Base-by-base conservation (phyloP, 2,329 filamentous ascomycete genomes). In the Camptophora hylomeconis region DNA sequence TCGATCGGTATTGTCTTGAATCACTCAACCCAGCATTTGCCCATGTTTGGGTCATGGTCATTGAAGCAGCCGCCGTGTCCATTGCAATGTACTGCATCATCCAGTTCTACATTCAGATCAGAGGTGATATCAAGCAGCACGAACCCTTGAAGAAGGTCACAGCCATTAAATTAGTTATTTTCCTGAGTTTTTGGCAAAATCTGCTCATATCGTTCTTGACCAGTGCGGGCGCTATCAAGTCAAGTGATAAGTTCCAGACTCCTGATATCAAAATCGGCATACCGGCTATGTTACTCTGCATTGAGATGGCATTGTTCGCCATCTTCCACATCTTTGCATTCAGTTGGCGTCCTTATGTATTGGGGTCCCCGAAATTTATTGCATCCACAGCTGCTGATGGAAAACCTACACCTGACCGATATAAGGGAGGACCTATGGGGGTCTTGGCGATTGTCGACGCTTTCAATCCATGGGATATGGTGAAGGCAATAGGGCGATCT, bases 41-140 rank as follows among this genome's bases (percentile, higher is more conserved):
- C n/a, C 80, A 92, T 46, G 66, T 92, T 38, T 93, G 82, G 82
- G 76, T 72, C 21, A 63, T 80, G 46, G 63, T 67, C 2, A 69
- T 92, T 41, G 76, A 89, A 50, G 72, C 68, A 42, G 38, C 71
- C 13, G 76, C 79, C 2, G 80, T 92, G 20, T 72, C 76, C 0
- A 69, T 92, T 33, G 83, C 84, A 35, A 92, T 93, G 80, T 89
- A 80, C 58, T 86, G 79, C 50, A 56, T 93, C 23, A 75, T 92
- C 38, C 82, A 92, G 45, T 89, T 89, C 52, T 92, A 92, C 52
- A 52, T 80, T 17, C 81, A 92, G 52, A 62, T 89, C 24, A 74
- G 72, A 38, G 56, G 64, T 1, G 70, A 80, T 34, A 64, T 92
- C 15, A 63, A 66, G 5, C 67, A 75, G 30, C 71, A 92, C 48